Evolutionary conservation across 1,284 basidiomycete genomes (phyloP), one percentile per base, ranked within the genome.

Genomic region (Pyrrhoderma noxium): DNA sequence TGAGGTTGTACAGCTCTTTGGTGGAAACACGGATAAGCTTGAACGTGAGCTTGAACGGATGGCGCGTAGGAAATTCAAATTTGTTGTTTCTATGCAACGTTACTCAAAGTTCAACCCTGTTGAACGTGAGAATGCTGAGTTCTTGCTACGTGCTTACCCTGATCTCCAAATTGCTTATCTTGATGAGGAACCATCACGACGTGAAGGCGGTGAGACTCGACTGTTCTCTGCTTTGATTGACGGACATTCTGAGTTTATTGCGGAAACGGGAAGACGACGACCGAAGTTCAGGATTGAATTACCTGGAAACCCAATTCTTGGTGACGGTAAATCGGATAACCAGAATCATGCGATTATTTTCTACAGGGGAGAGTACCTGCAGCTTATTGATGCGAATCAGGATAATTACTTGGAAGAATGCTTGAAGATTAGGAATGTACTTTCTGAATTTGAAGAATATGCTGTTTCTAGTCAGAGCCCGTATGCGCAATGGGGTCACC

Each of bases 31-130:
- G 16, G 95, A 99, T 68, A 92, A 85, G 65, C 79, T 99, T 35
- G 96, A 99, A 68, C 86, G 93, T 38, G 95, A 99, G 69, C 79
- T 99, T 48, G 95, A 99, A 69, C 81, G 94, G 46, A 98, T 99
- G 94, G 85, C 93, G 9, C 81, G 94, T 35, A 80, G 96, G 66
- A 99, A 99, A 74, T 99, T 99, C 83, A 97, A 98, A 71, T 99
- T 98, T 65, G 82, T 97, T 62, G 93, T 99, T 49, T 98, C 96
- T 46, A 99, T 99, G 95, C 95, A 99, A 70, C 86, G 96, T 43
- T 99, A 96, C 74, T 92, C 91, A 62, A 98, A 98, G 71, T 99
- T 99, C 80, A 97, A 93, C 81, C 94, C 95, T 74, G 96, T 98
- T 70, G 95, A 99, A 70, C 87, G 93, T 58, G 95, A 99, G 74